A percentile compares a stretch with the other conserved stretches of the same genome.
Evolutionary conservation across 108 stramenopile genomes (phyloP).

Genomic region (Cafeteria roenbergensis): DNA sequence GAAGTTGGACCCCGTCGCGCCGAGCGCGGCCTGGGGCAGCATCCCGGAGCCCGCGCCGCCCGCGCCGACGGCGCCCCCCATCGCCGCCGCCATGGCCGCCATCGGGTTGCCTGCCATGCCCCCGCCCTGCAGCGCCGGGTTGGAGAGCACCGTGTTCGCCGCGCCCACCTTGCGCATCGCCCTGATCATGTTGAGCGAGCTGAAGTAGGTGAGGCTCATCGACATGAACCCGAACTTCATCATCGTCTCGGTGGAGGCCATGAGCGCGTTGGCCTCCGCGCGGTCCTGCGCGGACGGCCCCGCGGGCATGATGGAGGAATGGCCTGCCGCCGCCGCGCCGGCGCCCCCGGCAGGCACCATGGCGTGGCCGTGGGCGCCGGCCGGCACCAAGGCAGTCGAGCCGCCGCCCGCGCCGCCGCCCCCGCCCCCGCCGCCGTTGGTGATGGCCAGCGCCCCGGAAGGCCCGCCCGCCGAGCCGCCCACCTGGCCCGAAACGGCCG

Average conservation of each 20-base stretch:
- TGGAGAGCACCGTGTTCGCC: constrained; percentile 44
- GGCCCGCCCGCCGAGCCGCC: constrained; percentile 1
- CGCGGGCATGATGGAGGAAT: constrained; percentile 10
- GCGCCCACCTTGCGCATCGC: constrained; percentile 66
- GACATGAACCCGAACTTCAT: constrained; percentile 81
- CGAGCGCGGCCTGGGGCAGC: constrained; percentile 7
- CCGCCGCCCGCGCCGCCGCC: constrained; percentile 12
- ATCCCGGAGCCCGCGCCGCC: constrained; percentile 19
- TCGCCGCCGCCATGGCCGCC: constrained; percentile 18
- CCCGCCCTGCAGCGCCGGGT: constrained; percentile 4
- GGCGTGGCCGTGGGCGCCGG: not conserved
- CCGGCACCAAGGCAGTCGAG: no score
- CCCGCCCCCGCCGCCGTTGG: not conserved
- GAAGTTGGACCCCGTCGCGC: constrained; percentile 12
- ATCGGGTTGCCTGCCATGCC: constrained; percentile 3
- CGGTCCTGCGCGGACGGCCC: constrained; percentile 48
- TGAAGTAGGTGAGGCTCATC: constrained; percentile 74
- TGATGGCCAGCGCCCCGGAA: not conserved
- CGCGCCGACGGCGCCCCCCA: constrained; percentile 2
- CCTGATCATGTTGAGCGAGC: constrained; percentile 67
- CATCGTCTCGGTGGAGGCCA: constrained; percentile 67
- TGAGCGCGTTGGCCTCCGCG: constrained; percentile 60
- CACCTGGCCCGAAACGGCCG: not conserved
- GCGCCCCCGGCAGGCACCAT: constrained; percentile 9
- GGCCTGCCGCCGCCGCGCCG: no score